Evolutionary conservation across 129 eudicot genomes (phyloP).

Genomic region (Kitagawia praeruptora): DNA sequence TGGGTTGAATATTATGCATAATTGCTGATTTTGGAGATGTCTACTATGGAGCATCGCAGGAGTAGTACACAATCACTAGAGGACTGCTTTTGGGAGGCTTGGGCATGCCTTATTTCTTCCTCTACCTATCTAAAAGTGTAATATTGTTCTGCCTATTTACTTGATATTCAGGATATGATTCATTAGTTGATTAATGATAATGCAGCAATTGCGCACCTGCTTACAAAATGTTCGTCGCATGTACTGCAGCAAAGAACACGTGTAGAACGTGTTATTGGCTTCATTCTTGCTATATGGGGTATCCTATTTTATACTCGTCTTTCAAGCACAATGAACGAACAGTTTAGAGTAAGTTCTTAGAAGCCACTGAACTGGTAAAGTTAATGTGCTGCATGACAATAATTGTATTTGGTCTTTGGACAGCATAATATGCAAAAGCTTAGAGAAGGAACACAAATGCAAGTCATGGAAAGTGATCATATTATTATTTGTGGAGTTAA

Average conservation of each 20-base stretch:
- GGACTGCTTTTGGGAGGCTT: constrained; percentile 99
- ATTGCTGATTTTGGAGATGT: constrained; percentile 14
- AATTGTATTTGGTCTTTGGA: constrained; percentile 22
- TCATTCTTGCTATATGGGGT: constrained; percentile 97
- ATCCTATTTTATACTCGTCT: constrained; percentile 92
- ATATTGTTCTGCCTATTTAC: constrained; percentile 14
- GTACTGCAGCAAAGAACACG: constrained; percentile 89
- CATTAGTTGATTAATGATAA: background rate
- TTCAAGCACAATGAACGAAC: constrained; percentile 96
- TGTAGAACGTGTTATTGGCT: constrained; percentile 81
- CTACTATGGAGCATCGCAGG: constrained; percentile 36
- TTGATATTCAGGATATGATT: constrained; percentile 14
- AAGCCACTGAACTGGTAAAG: constrained; percentile 3
- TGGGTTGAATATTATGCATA: background rate
- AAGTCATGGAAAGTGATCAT: constrained; percentile 89
- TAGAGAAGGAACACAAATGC: constrained; percentile 96
- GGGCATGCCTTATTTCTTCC: constrained; percentile 96
- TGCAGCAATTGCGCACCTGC: background rate
- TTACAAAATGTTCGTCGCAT: constrained; percentile 15
- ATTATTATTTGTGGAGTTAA: constrained; percentile 94
- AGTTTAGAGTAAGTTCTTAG: constrained; percentile 67
- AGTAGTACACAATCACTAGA: constrained; percentile 67
- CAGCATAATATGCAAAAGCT: constrained; percentile 94
- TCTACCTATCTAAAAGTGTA: constrained; percentile 88
- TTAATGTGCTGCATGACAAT: constrained; percentile 6